Evolutionary conservation across 2,329 filamentous ascomycete species (phyloP).

Genomic region (Diaporthe helianthi): DNA sequence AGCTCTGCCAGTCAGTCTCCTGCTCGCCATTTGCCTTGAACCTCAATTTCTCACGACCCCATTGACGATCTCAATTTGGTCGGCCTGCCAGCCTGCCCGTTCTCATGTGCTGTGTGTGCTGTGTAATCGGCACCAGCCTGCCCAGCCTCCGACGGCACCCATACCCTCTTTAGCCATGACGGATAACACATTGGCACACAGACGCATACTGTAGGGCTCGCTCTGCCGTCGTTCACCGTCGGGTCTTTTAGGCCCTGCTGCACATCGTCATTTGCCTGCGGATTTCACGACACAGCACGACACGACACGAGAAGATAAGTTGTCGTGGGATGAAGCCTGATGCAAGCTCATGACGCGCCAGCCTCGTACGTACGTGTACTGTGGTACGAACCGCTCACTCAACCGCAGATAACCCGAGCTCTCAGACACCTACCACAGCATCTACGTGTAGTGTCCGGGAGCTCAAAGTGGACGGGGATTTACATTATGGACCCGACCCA

Average conservation of each 20-base stretch:
- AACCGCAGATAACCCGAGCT: slow-evolving; percentile 1
- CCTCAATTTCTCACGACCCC: slow-evolving; percentile 11
- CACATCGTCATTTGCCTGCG: slow-evolving; percentile 20
- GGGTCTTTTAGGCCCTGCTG: slow-evolving; percentile 8
- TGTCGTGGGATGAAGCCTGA: background rate
- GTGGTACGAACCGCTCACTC: background rate
- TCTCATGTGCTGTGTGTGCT: background rate
- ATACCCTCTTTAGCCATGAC: background rate
- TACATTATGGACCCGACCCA: slow-evolving; percentile 9
- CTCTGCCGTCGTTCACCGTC: background rate
- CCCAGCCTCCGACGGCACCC: background rate
- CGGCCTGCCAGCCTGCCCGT: background rate
- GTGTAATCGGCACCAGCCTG: slow-evolving; percentile 16
- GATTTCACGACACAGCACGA: slow-evolving; percentile 7
- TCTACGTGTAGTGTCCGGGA: too few species aligned
- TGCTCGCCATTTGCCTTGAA: background rate
- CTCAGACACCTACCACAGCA: background rate
- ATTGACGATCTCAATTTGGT: slow-evolving; percentile 20
- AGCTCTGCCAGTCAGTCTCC: background rate
- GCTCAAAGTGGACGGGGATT: background rate
- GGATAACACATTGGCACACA: background rate
- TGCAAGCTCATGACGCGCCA: background rate
- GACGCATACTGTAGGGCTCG: background rate
- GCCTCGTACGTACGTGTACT: background rate
- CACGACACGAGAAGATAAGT: background rate